phyloP scores from a whole-genome alignment of 164 flowering plant species.

The Pachysandra terminalis region DNA sequence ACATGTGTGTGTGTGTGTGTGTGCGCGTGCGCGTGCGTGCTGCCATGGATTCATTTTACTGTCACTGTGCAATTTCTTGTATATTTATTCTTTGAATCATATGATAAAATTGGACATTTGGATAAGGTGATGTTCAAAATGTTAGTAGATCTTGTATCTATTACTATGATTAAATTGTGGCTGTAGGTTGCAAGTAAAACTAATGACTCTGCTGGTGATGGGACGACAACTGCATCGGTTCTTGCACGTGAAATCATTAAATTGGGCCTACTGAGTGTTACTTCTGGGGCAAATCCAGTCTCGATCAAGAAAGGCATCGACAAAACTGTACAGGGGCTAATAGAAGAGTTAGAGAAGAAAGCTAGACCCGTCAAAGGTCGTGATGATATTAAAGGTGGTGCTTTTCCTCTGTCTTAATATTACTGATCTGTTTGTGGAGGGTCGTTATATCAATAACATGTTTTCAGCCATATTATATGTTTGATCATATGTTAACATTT shows the following conservation, averaged over 20 bases:
- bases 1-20: no score
- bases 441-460: no score
- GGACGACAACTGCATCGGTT: constrained; percentile 93
- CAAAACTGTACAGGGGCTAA: constrained; percentile 65
- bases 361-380: constrained; percentile 87
- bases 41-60: no score
- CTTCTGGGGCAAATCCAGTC: constrained; percentile 98
- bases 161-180: constrained; percentile 11
- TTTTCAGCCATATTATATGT: no score
- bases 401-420: no score
- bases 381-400: constrained; percentile 86
- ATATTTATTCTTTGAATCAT: no score
- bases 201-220: constrained; percentile 99
- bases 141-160: not conserved
- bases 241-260: constrained; percentile 96
- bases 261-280: constrained; percentile 77
- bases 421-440: no score
- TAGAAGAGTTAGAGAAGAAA: constrained; percentile 79
- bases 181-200: constrained; percentile 94
- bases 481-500: no score
- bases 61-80: no score
- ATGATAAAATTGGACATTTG: no score
- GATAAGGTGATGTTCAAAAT: no score
- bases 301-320: constrained; percentile 90
- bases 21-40: no score